A percentile compares a stretch with the other conserved stretches of the same genome.
Evolutionary conservation across 78 protist genomes (phyloP).

Genomic region (slime mould (Dictyostelium discoideum)): DNA sequence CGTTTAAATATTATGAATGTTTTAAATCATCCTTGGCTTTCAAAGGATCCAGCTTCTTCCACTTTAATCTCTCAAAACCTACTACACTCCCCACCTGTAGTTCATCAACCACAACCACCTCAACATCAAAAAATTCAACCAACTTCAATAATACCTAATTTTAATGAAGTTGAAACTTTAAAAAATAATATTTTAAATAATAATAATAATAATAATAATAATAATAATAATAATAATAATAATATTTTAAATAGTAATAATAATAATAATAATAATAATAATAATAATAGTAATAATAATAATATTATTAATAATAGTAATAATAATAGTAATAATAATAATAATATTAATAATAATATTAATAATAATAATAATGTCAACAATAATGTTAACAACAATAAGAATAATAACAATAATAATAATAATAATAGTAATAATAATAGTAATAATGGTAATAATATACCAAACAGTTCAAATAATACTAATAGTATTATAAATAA

Average conservation of each 20-base stretch:
- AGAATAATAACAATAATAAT: not conserved
- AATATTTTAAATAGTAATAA: not conserved
- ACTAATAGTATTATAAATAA: not conserved
- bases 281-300: not conserved
- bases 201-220: not conserved
- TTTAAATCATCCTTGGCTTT: conserved; percentile 74
- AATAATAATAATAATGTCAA: not conserved
- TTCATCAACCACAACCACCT: not conserved
- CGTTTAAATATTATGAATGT: conserved; percentile 24
- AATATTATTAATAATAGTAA: not conserved
- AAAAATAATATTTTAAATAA: not conserved
- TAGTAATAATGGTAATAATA: conserved; percentile 3
- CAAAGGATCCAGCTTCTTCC: not conserved
- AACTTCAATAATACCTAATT: not conserved
- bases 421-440: not conserved
- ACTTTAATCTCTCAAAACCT: not conserved
- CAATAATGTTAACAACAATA: not conserved
- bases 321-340: not conserved
- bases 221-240: not conserved
- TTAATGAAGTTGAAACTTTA: not conserved
- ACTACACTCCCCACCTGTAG: not conserved
- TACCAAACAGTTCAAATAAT: not conserved
- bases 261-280: not conserved
- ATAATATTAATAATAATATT: not conserved
- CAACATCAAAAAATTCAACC: conserved; percentile 4